Evolutionary conservation across 2,329 filamentous ascomycete species (phyloP), one percentile per base, ranked within the genome.

Genomic region (Macrophomina phaseolina): DNA sequence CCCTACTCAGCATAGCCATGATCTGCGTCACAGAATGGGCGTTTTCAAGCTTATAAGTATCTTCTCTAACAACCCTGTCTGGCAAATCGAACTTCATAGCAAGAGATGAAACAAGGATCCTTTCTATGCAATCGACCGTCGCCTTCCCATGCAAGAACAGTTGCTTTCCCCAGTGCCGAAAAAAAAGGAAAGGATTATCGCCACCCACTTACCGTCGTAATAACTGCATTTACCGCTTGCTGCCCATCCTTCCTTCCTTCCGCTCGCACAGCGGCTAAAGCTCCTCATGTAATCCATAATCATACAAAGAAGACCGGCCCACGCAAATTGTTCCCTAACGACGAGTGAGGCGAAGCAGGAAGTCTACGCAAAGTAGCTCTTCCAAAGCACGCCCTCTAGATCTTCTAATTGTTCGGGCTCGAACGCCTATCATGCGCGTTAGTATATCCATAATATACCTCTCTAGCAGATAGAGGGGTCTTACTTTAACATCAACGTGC

Each of bases 401-500:
- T 98, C 94, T 78, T 98, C 95, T 11, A 99, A 83, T 75, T 99
- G 94, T 73, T 98, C 95, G 36, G 90, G 82, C 32, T 93, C 93
- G 76, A 99, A 99, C 68, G 86, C 23, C 23, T 23, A 23, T 23
- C 23, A 3, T 23, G 23, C 3, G 23, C 23, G 23, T 23, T 23
- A 23, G 23, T 2, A 23, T 3, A 23, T 23, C 23, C 23, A 23
- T 23, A 23, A 23, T 3, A 23, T 23, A 23, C 23, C 23, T 23
- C 23, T 23, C 23, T 23, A 3, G 23, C 23, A 23, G 23, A 23
- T 23, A 23, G 52, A 45, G 38, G 6, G 32, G 30, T 30, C 88
- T 79, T 82, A 97, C 95, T 91, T 97, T 98, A 73, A 97, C 92
- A 82, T 99, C 95, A 68, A 97, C 94, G 74, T 90, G 90, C 95